A percentile compares a stretch with the other conserved stretches of the same genome.
Conservation (phyloP, 2,329 filamentous ascomycete species). For the Epichloe baconii region DNA sequence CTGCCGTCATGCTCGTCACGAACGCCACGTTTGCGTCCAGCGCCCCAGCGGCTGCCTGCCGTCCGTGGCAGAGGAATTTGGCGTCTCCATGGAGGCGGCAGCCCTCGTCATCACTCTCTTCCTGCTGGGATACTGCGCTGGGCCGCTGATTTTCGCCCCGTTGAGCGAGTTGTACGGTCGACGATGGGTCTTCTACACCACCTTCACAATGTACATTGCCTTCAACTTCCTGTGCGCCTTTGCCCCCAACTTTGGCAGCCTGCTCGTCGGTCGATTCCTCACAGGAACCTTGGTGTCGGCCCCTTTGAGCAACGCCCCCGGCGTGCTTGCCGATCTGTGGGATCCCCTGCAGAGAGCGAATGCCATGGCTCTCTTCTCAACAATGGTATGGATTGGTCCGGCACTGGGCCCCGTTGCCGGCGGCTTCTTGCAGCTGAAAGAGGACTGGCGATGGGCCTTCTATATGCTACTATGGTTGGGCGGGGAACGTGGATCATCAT, state of each 20-base stretch:
- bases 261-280: slow-evolving; percentile 42
- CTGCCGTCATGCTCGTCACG: slow-evolving; percentile 33
- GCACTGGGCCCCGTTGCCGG: slow-evolving; percentile 39
- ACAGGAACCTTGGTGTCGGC: slow-evolving; percentile 42
- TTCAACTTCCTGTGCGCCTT: slow-evolving; percentile 43
- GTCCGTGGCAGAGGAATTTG: slow-evolving; percentile 22
- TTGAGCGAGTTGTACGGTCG: slow-evolving; percentile 44
- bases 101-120: slow-evolving; percentile 40
- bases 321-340: slow-evolving; percentile 42
- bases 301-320: slow-evolving; percentile 34
- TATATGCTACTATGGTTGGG: slow-evolving; percentile 33
- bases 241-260: slow-evolving; percentile 36
- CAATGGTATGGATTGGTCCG: slow-evolving; percentile 41
- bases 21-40: slow-evolving; percentile 40
- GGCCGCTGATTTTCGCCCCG: slow-evolving; percentile 45
- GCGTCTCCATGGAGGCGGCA: slow-evolving; percentile 32
- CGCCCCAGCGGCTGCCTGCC: slow-evolving; percentile 20
- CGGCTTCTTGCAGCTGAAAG: slow-evolving; percentile 43
- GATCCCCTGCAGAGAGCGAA: slow-evolving; percentile 36
- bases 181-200: slow-evolving; percentile 37
- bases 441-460: slow-evolving; percentile 41
- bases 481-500: slow-evolving; percentile 28
- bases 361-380: slow-evolving; percentile 39
- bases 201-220: slow-evolving; percentile 33
- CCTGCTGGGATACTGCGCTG: slow-evolving; percentile 42